Conservation (phyloP, 306 rosid genomes). For the Trifolium dubium region DNA sequence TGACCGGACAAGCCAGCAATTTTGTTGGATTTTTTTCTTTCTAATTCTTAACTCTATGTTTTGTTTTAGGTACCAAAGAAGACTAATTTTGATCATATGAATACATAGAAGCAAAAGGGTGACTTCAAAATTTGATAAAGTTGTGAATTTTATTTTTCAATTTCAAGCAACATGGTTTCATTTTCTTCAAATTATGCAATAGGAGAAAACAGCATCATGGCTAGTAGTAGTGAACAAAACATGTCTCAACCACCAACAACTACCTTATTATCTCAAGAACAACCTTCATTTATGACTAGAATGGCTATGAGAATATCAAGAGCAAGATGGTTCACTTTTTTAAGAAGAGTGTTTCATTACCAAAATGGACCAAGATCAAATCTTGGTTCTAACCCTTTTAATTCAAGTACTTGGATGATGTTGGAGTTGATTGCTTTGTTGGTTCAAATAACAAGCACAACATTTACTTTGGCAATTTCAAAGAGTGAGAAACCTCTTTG, state of each 20-base stretch:
- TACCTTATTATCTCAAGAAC: constrained; percentile 8
- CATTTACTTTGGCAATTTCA: constrained; percentile 64
- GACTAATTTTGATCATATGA: constrained; percentile 34
- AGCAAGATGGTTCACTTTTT: constrained; percentile 81
- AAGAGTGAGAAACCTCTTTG: constrained; percentile 81
- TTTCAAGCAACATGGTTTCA: constrained; percentile 43
- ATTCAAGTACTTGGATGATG: constrained; percentile 83
- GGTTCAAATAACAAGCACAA: constrained; percentile 63
- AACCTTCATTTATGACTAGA: constrained; percentile 52
- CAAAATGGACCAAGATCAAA: constrained; percentile 87
- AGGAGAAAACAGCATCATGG: constrained; percentile 44
- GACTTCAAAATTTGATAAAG: neutral
- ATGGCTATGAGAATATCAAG: constrained; percentile 81
- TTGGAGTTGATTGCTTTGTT: constrained; percentile 68
- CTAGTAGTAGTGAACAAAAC: constrained; percentile 29
- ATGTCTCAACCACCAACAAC: constrained; percentile 35
- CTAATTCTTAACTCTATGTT: constrained; percentile 29
- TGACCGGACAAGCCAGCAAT: too few species aligned
- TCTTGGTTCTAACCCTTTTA: constrained; percentile 81
- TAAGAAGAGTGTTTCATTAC: constrained; percentile 88
- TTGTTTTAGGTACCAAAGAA: constrained; percentile 29
- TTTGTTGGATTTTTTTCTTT: neutral
- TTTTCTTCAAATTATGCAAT: constrained; percentile 49
- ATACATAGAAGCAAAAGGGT: constrained; percentile 40
- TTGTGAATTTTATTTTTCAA: constrained; percentile 31